A percentile compares a stretch with the other conserved stretches of the same genome.
These are phyloP conservation scores for Cucurbita ficifolia DNA, from an alignment of 306 rosid genomes.

Conservation along the genomic window DNA sequence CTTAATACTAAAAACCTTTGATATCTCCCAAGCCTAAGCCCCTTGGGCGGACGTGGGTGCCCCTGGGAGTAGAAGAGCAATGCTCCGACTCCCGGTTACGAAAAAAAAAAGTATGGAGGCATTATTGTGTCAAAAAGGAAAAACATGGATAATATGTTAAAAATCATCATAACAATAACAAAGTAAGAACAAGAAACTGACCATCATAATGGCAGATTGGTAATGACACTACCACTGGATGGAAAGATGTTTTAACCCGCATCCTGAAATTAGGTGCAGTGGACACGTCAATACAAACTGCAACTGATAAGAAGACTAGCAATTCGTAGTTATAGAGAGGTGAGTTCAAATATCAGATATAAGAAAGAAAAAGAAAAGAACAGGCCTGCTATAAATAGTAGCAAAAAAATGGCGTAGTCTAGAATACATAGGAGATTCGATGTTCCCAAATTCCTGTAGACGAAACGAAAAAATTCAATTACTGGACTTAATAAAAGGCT, in stretches of 20 bases:
- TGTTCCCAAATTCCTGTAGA: constrained; percentile 73
- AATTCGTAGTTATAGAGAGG: not conserved
- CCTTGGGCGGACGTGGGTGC: no score
- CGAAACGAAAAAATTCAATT: not conserved
- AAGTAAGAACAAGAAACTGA: constrained; percentile 20
- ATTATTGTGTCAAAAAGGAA: no score
- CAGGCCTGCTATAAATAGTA: constrained; percentile 64
- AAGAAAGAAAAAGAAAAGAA: constrained; percentile 1
- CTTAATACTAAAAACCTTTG: no score
- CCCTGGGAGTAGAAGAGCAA: no score
- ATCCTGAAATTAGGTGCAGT: constrained; percentile 34
- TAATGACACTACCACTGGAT: constrained; percentile 62
- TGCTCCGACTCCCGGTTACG: no score
- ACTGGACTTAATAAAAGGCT: not conserved
- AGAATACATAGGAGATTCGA: constrained; percentile 76
- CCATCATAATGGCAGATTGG: constrained; percentile 86
- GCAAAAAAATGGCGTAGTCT: constrained; percentile 57
- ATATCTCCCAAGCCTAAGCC: no score
- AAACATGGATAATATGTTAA: not conserved
- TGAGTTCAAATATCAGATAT: not conserved
- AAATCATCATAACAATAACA: not conserved
- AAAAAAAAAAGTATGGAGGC: no score
- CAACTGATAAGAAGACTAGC: not conserved
- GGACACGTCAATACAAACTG: constrained; percentile 2
- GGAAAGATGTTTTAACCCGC: constrained; percentile 54